Percentiles rank a stretch among this genome's conserved stretches.
These are phyloP conservation scores for Phytophthora ramorum DNA, from an alignment of 352 stramenopile genomes.

Conservation along the genomic window DNA sequence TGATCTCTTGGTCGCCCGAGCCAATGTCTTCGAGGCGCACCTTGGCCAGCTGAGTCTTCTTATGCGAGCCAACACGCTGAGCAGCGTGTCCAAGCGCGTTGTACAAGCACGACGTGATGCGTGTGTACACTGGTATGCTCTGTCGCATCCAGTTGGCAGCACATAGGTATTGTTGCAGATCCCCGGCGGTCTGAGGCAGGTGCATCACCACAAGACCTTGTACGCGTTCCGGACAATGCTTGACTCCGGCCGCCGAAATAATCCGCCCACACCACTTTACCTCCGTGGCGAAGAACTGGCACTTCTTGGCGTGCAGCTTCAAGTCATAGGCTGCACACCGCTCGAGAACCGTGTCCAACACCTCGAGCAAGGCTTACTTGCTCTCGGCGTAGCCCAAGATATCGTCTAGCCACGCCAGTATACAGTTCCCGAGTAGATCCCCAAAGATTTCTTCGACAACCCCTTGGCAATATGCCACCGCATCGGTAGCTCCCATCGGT, in stretches of 20 bases:
- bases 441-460: no score
- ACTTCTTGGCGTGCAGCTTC: slow-evolving; percentile 42
- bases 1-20: slow-evolving; percentile 8
- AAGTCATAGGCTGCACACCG: slow-evolving; percentile 30
- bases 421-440: slow-evolving; percentile 12
- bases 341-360: slow-evolving; percentile 19
- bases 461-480: slow-evolving; percentile 17
- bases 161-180: no score
- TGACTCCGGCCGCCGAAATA: no score
- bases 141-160: no score
- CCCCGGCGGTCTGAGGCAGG: no score
- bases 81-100: no score
- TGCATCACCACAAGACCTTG: no score
- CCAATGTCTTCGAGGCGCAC: slow-evolving; percentile 10
- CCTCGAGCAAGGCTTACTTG: slow-evolving; percentile 15
- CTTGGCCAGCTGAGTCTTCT: slow-evolving; percentile 22
- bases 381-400: slow-evolving; percentile 27
- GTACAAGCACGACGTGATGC: no score
- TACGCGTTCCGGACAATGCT: no score
- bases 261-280: no score
- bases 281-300: no score
- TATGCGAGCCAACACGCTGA: slow-evolving; percentile 1
- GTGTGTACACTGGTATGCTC: no score
- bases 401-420: slow-evolving; percentile 42
- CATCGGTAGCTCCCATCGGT: not conserved